Evolutionary conservation across 192 early-diverging fungal genomes (phyloP).

Genomic region (Linnemannia hyalina): DNA sequence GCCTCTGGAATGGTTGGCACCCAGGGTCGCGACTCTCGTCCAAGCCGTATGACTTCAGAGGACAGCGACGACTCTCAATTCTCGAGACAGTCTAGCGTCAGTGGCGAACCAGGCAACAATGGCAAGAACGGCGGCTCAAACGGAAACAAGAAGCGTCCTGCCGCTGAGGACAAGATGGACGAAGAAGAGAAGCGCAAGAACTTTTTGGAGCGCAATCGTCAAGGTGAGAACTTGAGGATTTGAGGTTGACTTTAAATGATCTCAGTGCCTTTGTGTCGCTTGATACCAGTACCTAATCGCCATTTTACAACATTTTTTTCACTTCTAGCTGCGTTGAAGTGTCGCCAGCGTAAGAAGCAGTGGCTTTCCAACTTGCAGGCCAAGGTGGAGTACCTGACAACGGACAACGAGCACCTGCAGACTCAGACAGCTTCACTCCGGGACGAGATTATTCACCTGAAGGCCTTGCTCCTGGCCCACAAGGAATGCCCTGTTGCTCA

Average conservation of each 20-base stretch:
- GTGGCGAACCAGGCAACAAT: slow-evolving; percentile 22
- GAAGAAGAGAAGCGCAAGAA: slow-evolving; percentile 81
- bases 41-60: slow-evolving; percentile 36
- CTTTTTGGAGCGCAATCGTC: slow-evolving; percentile 92
- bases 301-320: neutral
- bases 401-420: slow-evolving; percentile 77
- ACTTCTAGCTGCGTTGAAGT: slow-evolving; percentile 86
- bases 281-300: neutral
- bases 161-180: slow-evolving; percentile 57
- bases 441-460: slow-evolving; percentile 82
- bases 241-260: neutral
- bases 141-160: slow-evolving; percentile 36
- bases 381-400: slow-evolving; percentile 71
- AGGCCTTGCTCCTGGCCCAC: slow-evolving; percentile 82
- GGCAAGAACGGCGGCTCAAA: slow-evolving; percentile 2
- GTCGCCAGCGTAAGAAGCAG: slow-evolving; percentile 93
- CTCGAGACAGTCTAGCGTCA: slow-evolving; percentile 36
- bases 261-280: too few relatives aligned
- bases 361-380: slow-evolving; percentile 87
- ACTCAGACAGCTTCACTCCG: slow-evolving; percentile 68
- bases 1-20: slow-evolving; percentile 15
- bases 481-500: slow-evolving; percentile 81
- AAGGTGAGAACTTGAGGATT: slow-evolving; percentile 62
- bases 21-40: slow-evolving; percentile 9
- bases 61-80: slow-evolving; percentile 39